Conservation (phyloP, 139 green algal genomes). For the Chlamydomonas applanata region DNA sequence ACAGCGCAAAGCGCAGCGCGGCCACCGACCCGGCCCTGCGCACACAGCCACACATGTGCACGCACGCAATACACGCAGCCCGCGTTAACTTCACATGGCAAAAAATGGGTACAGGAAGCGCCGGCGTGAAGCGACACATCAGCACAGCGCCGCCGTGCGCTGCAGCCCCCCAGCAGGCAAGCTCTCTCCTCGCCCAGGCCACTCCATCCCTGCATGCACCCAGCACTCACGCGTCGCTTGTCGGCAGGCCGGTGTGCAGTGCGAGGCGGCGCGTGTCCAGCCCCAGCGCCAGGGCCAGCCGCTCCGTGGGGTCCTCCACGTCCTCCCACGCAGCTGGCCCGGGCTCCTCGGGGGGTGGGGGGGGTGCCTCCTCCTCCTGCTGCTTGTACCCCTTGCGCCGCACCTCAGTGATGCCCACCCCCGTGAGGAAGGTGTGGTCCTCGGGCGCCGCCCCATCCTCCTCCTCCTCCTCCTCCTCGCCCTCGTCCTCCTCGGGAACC, state of each 20-base stretch:
- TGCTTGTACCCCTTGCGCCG: neutral
- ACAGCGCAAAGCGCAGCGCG: slow-evolving; percentile 45
- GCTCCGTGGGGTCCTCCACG: slow-evolving; percentile 50
- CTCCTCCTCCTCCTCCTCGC: slow-evolving; percentile 68
- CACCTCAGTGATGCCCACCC: slow-evolving; percentile 26
- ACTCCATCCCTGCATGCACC: neutral
- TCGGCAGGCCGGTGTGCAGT: slow-evolving; percentile 39
- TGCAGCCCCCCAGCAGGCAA: no score
- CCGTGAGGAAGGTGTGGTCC: slow-evolving; percentile 49
- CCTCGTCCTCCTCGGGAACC: slow-evolving; percentile 60
- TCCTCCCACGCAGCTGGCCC: slow-evolving; percentile 37
- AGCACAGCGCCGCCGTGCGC: no score
- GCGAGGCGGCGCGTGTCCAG: slow-evolving; percentile 38
- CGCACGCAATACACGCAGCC: no score
- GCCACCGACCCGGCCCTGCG: slow-evolving; percentile 26
- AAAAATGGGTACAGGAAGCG: no score
- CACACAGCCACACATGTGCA: no score
- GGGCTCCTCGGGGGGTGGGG: neutral
- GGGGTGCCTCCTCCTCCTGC: neutral
- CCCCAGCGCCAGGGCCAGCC: slow-evolving; percentile 46
- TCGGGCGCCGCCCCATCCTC: slow-evolving; percentile 22
- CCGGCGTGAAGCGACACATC: no score
- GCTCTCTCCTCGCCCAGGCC: no score
- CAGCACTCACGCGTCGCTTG: slow-evolving; percentile 25
- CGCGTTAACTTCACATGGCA: no score